Conservation (phyloP, 2,329 filamentous ascomycete genomes). For the Mycosphaerella sp. region DNA sequence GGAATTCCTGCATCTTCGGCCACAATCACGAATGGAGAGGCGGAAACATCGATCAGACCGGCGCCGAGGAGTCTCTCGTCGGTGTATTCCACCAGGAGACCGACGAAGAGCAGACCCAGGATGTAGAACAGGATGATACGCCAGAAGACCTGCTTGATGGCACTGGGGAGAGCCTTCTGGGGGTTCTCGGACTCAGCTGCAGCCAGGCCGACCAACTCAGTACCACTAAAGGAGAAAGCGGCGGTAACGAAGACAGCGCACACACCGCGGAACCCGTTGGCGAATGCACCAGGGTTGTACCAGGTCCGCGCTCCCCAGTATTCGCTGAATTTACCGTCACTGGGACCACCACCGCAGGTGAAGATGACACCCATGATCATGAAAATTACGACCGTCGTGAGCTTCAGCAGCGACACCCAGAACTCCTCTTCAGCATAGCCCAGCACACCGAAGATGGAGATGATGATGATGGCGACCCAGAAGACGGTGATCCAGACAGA, state of each 20-base stretch:
- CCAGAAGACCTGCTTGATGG: conserved; percentile 94
- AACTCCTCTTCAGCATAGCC: conserved; percentile 30
- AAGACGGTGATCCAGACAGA: conserved; percentile 26
- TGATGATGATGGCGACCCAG: conserved; percentile 23
- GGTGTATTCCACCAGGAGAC: conserved; percentile 71
- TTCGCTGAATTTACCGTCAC: conserved; percentile 19
- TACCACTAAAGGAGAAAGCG: conserved; percentile 57
- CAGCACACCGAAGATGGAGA: conserved; percentile 28
- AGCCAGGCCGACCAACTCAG: conserved; percentile 61
- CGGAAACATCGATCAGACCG: conserved; percentile 58
- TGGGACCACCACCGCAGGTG: conserved; percentile 52
- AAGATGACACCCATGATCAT: conserved; percentile 57
- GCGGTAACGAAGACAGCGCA: conserved; percentile 59
- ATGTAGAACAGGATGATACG: conserved; percentile 88
- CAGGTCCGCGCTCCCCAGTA: conserved; percentile 50
- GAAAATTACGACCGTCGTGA: conserved; percentile 50
- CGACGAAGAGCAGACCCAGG: conserved; percentile 71
- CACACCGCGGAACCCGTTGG: conserved; percentile 58
- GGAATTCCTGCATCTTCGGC: conserved; percentile 70
- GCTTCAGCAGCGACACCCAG: conserved; percentile 28
- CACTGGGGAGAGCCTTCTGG: conserved; percentile 73
- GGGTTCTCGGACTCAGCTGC: conserved; percentile 75
- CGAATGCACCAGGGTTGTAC: conserved; percentile 36
- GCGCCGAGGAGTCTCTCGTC: conserved; percentile 56
- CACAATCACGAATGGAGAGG: conserved; percentile 90